Conservation (phyloP, 1,139 yeast genomes). For the Scheffersomyces stambukii region DNA sequence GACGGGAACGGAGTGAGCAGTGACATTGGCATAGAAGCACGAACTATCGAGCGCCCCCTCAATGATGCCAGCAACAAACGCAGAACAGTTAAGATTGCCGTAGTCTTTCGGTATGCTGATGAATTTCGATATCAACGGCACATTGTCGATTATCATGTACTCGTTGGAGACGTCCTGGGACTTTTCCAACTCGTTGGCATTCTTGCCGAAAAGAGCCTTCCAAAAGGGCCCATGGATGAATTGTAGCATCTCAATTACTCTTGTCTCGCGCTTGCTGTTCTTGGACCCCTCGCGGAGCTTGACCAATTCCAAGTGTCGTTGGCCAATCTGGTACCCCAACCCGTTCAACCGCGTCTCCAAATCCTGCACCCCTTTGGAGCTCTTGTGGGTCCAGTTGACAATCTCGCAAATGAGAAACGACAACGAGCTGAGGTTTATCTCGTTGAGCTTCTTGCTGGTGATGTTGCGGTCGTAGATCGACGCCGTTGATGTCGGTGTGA, state of each 20-base stretch:
- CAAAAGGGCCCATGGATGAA: constrained; percentile 81
- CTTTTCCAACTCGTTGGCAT: constrained; percentile 84
- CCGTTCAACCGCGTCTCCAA: constrained; percentile 72
- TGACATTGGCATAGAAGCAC: constrained; percentile 76
- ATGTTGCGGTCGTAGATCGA: constrained; percentile 66
- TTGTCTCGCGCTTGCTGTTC: constrained; percentile 64
- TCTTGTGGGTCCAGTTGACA: constrained; percentile 61
- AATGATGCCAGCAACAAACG: constrained; percentile 85
- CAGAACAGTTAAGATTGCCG: constrained; percentile 75
- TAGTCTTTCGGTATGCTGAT: constrained; percentile 79
- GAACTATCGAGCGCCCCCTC: constrained; percentile 85
- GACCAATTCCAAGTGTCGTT: constrained; percentile 37
- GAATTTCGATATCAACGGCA: constrained; percentile 72
- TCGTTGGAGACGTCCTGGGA: constrained; percentile 80
- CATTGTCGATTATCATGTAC: constrained; percentile 80
- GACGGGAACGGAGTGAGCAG: constrained; percentile 80
- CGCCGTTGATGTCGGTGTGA: constrained; percentile 28
- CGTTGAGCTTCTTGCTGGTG: constrained; percentile 58
- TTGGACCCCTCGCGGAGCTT: constrained; percentile 55
- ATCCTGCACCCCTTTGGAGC: constrained; percentile 69
- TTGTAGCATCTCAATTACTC: constrained; percentile 73
- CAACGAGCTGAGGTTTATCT: constrained; percentile 62
- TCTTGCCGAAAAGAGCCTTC: constrained; percentile 75
- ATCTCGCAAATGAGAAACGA: constrained; percentile 71
- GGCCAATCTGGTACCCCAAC: constrained; percentile 68